Evolutionary conservation across 2,329 filamentous ascomycete species (phyloP), one percentile per base, ranked within the genome.

Genomic region (Phaeosphaeriaceae sp.): DNA sequence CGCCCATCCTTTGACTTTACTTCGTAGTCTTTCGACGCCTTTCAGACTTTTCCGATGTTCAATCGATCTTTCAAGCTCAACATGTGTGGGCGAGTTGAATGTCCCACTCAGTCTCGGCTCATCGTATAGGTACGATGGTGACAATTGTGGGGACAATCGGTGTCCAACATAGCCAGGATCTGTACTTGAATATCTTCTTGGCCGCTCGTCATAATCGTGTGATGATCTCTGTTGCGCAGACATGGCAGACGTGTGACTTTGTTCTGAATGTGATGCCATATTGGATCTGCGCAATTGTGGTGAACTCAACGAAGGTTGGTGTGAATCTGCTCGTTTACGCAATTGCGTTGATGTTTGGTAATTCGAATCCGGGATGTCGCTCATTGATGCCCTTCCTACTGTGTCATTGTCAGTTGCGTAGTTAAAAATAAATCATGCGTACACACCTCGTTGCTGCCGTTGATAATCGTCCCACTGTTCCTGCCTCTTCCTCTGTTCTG

Each of bases 1-100:
- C 21, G 62, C 54, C 53, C 62, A 65, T 27, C 56, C 53, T 53
- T 54, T 69, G 41, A 67, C 53, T 15, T 44, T 58, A 17, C 49
- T 61, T 50, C 58, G 60, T 25, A 66, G 45, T 49, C 60, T 66
- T n/a, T 58, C 55, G 19, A 65, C 54, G 25, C 62, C 54, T 31
- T 58, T 62, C 40, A 51, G 49, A 31, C 58, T 54, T 31, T 53
- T 63, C 9, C 46, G 54, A n/a, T 61, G 45, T 41, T 61, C 54
- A 3, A 57, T 67, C 15, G 66, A 55, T 48, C 62, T 58, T 54
- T 67, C 60, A 1, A 73, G 52, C 46, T 72, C 69, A 7, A 69
- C 55, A 13, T 65, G 25, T 15, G 70, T 73, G n/a, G 70, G 70
- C 10, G 68, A 62, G 40, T 73, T 72, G 56, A 73, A 73, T 11